Conservation (phyloP, 1,139 yeast species). For the Yamadazyma siamensis region DNA sequence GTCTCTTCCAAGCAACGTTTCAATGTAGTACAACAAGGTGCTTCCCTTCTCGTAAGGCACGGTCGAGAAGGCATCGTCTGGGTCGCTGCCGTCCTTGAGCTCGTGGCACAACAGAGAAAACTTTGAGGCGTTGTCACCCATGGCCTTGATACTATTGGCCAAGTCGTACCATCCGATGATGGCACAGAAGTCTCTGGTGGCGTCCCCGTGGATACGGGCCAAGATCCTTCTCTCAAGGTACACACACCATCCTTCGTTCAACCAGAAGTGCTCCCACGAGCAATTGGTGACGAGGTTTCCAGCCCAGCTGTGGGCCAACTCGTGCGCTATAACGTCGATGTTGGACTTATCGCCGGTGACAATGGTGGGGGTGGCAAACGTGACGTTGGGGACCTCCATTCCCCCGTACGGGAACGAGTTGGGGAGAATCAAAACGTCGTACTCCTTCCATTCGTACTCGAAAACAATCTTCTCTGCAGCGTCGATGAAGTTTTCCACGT, state of each 20-base stretch:
- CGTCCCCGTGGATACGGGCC: slow-evolving; percentile 74
- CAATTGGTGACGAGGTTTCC: slow-evolving; percentile 88
- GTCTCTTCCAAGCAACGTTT: slow-evolving; percentile 50
- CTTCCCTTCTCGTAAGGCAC: slow-evolving; percentile 94
- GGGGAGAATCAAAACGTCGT: slow-evolving; percentile 79
- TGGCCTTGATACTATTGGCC: slow-evolving; percentile 57
- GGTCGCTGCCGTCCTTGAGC: slow-evolving; percentile 64
- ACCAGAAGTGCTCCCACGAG: slow-evolving; percentile 93
- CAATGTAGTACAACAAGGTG: slow-evolving; percentile 71
- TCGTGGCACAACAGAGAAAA: slow-evolving; percentile 70
- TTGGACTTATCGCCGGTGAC: slow-evolving; percentile 84
- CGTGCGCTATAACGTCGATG: slow-evolving; percentile 88
- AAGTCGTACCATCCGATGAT: slow-evolving; percentile 88
- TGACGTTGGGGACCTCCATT: slow-evolving; percentile 91
- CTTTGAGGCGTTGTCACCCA: slow-evolving; percentile 51
- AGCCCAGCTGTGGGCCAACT: slow-evolving; percentile 89
- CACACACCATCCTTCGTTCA: slow-evolving; percentile 96
- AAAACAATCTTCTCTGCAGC: slow-evolving; percentile 82
- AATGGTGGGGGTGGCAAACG: slow-evolving; percentile 88
- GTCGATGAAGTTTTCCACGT: slow-evolving; percentile 73
- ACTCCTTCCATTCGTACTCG: slow-evolving; percentile 81
- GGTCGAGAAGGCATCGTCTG: slow-evolving; percentile 84
- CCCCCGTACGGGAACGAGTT: slow-evolving; percentile 91
- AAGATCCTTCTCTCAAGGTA: slow-evolving; percentile 82
- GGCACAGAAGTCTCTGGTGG: slow-evolving; percentile 74